Conservation (phyloP, 1,284 basidiomycete genomes). For the Somion occarium region DNA sequence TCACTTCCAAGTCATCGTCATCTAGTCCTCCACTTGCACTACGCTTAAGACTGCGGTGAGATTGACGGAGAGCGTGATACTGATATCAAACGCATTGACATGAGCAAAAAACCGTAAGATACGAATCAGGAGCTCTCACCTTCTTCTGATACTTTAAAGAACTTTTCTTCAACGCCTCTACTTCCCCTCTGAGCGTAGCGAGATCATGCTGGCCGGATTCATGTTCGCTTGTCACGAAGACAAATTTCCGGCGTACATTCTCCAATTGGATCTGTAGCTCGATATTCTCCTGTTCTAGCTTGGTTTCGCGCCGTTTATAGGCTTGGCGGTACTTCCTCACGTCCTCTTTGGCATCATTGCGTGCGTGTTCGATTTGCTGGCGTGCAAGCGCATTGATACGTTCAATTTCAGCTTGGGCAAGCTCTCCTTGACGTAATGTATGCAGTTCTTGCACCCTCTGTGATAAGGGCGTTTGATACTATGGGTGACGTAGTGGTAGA, state of each 20-base stretch:
- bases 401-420: too few relatives aligned
- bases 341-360: background rate
- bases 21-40: background rate
- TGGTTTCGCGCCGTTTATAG: background rate
- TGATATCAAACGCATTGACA: too few relatives aligned
- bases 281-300: background rate
- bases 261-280: background rate
- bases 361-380: background rate
- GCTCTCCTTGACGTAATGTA: too few relatives aligned
- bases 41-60: background rate
- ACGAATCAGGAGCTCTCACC: conserved; percentile 9
- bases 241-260: background rate
- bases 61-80: background rate
- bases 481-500: too few relatives aligned
- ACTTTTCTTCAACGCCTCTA: conserved; percentile 8
- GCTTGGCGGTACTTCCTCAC: background rate
- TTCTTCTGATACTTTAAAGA: conserved; percentile 18
- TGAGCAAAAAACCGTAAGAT: too few relatives aligned
- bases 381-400: too few relatives aligned
- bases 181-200: conserved; percentile 5
- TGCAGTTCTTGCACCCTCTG: too few relatives aligned
- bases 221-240: background rate
- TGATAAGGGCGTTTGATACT: too few relatives aligned
- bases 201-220: background rate
- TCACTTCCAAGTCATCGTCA: background rate